Conservation (phyloP, 2,329 filamentous ascomycete genomes). For the Anisogramma anomala region DNA sequence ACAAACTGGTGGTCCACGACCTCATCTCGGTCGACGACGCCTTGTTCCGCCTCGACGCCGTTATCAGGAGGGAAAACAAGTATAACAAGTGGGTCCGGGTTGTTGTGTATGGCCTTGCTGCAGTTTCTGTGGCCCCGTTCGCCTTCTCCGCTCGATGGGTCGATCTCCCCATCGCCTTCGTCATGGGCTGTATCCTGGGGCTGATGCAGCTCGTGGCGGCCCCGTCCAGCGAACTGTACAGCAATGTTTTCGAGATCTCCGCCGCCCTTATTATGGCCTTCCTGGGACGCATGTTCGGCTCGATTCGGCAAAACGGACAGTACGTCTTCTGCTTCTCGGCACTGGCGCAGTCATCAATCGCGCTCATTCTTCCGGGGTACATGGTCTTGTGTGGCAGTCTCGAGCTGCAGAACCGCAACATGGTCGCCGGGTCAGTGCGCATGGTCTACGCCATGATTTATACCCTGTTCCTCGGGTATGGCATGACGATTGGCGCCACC, state of each 20-base stretch:
- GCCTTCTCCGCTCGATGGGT: conserved; percentile 67
- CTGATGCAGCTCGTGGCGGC: conserved; percentile 63
- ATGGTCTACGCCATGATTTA: conserved; percentile 68
- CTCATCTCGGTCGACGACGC: conserved; percentile 62
- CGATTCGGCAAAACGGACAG: conserved; percentile 40
- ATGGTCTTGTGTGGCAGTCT: conserved; percentile 47
- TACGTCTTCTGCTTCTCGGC: conserved; percentile 58
- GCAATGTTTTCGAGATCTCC: conserved; percentile 34
- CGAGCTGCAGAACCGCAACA: conserved; percentile 57
- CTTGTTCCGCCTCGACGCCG: conserved; percentile 46
- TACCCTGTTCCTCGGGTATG: conserved; percentile 60
- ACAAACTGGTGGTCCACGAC: conserved; percentile 74
- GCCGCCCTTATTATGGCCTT: conserved; percentile 55
- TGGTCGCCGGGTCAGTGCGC: conserved; percentile 59
- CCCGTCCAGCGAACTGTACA: conserved; percentile 55
- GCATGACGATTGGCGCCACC: conserved; percentile 55
- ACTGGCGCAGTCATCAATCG: conserved; percentile 61
- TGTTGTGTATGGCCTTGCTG: conserved; percentile 62
- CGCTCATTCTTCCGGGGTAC: conserved; percentile 61
- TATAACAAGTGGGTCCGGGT: conserved; percentile 45
- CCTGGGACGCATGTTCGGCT: conserved; percentile 56
- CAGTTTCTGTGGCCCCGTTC: conserved; percentile 65
- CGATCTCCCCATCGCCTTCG: conserved; percentile 65
- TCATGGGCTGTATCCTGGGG: conserved; percentile 64
- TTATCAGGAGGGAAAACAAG: conserved; percentile 35